Base-by-base conservation (phyloP, 257 asterid species). In the Nicotiana paniculata region DNA sequence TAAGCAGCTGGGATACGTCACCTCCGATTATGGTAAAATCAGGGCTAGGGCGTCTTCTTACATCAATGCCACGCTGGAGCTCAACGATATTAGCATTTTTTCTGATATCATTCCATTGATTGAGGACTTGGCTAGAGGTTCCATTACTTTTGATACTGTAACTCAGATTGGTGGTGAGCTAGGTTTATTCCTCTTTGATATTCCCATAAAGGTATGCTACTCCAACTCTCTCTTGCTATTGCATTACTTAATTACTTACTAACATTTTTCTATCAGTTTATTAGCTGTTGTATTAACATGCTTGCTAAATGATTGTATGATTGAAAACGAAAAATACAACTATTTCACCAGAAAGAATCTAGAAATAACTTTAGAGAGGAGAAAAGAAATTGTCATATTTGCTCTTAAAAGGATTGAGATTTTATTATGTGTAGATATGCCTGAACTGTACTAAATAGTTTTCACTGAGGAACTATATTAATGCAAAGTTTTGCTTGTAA, bases 41-140 rank as follows among this genome's bases (percentile, higher is more conserved):
- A 83, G 65, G 83, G 91, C 93, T 59, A 95, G 95, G 57, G 89
- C 85, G 3, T 81, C 91, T 8, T 90, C 98, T 48, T 96, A 92
- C 66, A 85, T 91, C 46, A 88, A 94, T 83, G 98, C 98, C 75
- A 92, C 97, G 86, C 88, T 96, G 81, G 87, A 79, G 87, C 93
- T 96, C 68, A 90, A 89, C 6, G 90, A 89, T 13, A 92, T 90
- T 37, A 90, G 92, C 86, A 79, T 96, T 17, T 63, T 94, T 82
- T 86, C 89, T 46, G 97, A 94, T 65, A 92, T 90, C 64, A 8
- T 92, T 80, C 82, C 85, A 59, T 83, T 96, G 90, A 76, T 94
- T 58, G 96, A 89, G 87, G 99, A 96, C 63, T 85, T 94, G 83
- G 90, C 92, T 0, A 89, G 62, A 67, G 99, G 99, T 2, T 87